Base-by-base conservation (phyloP, 148 eudicot species). In the Oxyria digyna region DNA sequence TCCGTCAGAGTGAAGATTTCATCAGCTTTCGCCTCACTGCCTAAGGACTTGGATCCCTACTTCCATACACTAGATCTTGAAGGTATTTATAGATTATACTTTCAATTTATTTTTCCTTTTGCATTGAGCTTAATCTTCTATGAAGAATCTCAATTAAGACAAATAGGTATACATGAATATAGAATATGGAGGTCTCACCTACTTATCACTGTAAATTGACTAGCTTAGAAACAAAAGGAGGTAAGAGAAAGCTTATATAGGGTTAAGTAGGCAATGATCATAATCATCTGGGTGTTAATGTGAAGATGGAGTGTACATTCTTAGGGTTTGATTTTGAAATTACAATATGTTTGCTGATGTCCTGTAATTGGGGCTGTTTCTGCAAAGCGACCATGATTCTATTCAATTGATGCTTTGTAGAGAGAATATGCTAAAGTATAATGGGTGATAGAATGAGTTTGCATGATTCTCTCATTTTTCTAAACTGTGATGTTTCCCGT, bases 61-160 rank as follows among this genome's bases (percentile, higher is more conserved):
- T 87, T 93, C 77, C 96, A 72, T 21, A 83, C 95, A 67, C 91
- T 93, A 42, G 88, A 89, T 64, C 74, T 76, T 66, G 89, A 93
- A 79, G 98, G 95, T 87, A 62, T n/a, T 48, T 67, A 20, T 66
- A 20, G 7, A 12, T 66, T 1, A 12, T 24, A 9, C 15, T 15
- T 71, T 0, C 2, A 24, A 32, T 14, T 48, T 26, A 23, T 21
- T 49, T 27, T 27, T 18, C 20, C 18, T 14, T n/a, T 29, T 59
- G 37, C 52, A 46, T 6, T 46, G 23, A n/a, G 52, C 52, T 9
- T 52, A 8, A n/a, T n/a, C n/a, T n/a, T n/a, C n/a, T n/a, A n/a
- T n/a, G n/a, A n/a, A n/a, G n/a, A n/a, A n/a, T n/a, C n/a, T n/a
- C n/a, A n/a, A n/a, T n/a, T n/a, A n/a, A n/a, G n/a, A n/a, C n/a